Conservation (phyloP, 192 early-diverging fungal genomes). For the Coemansia sp. region DNA sequence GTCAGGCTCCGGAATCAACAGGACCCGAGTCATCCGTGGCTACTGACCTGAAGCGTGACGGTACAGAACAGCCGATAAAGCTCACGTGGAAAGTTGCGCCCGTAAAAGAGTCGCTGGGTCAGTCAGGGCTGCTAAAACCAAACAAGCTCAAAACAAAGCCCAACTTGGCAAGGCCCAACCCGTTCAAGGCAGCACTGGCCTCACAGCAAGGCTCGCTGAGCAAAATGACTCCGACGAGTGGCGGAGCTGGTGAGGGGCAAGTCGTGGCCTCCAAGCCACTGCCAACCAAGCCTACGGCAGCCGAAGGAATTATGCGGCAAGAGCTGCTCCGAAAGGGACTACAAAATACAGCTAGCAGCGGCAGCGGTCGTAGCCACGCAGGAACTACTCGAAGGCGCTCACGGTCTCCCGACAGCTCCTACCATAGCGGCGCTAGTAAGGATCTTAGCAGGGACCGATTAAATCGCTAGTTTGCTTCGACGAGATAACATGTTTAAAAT, state of each 20-base stretch:
- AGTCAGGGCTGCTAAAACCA: constrained; percentile 8
- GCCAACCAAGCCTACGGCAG: constrained; percentile 13
- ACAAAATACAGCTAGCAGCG: background rate
- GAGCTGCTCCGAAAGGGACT: constrained; percentile 26
- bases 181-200: constrained; percentile 32
- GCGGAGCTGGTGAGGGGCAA: background rate
- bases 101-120: background rate
- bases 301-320: constrained; percentile 26
- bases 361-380: background rate
- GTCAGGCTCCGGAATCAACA: background rate
- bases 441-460: background rate
- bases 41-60: constrained; percentile 32
- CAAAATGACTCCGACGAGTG: background rate
- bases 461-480: background rate
- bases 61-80: constrained; percentile 20
- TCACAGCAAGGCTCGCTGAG: constrained; percentile 10
- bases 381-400: constrained; percentile 18
- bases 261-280: background rate
- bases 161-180: constrained; percentile 24
- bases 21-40: constrained; percentile 1
- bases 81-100: constrained; percentile 23
- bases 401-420: constrained; percentile 19
- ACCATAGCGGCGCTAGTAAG: background rate
- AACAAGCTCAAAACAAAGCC: constrained; percentile 6
- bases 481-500: background rate